A percentile compares a stretch with the other conserved stretches of the same genome.
Conservation (phyloP, 805 yeast genomes). For the Saturnispora sekii region DNA sequence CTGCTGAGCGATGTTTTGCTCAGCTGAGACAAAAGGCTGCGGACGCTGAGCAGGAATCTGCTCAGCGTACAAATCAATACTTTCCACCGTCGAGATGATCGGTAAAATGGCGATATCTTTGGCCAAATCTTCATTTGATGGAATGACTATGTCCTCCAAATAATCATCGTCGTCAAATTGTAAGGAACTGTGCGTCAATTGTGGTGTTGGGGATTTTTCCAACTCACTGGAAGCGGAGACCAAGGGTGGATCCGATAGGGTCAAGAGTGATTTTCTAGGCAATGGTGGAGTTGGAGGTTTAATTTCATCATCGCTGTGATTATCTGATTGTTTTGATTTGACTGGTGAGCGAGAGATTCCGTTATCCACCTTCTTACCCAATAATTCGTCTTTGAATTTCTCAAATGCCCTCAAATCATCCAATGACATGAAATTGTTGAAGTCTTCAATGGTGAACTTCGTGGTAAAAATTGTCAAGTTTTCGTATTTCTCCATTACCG, state of each 20-base stretch:
- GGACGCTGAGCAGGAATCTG: too few relatives aligned
- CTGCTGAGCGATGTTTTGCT: too few relatives aligned
- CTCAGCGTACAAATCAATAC: too few relatives aligned
- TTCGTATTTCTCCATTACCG: conserved; percentile 18
- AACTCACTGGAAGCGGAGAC: background rate
- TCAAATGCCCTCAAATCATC: conserved; percentile 22
- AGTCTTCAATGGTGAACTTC: conserved; percentile 13
- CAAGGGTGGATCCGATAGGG: conserved; percentile 1
- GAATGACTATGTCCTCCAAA: too few relatives aligned
- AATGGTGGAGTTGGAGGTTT: conserved; percentile 16
- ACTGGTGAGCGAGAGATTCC: conserved; percentile 8
- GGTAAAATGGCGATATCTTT: too few relatives aligned
- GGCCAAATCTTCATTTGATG: too few relatives aligned
- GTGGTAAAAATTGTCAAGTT: conserved; percentile 14
- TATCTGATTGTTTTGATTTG: conserved; percentile 1
- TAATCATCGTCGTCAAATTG: too few relatives aligned
- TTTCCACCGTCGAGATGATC: background rate
- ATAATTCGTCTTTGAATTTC: conserved; percentile 13
- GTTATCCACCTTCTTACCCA: conserved; percentile 7
- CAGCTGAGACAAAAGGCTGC: too few relatives aligned
- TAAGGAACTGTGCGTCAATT: background rate
- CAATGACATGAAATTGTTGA: conserved; percentile 18
- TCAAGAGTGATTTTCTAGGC: conserved; percentile 12
- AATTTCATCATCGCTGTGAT: background rate
- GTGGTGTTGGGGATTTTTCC: conserved; percentile 1